Conservation (phyloP, 192 early-diverging fungal species). For the Endogone sp. region DNA sequence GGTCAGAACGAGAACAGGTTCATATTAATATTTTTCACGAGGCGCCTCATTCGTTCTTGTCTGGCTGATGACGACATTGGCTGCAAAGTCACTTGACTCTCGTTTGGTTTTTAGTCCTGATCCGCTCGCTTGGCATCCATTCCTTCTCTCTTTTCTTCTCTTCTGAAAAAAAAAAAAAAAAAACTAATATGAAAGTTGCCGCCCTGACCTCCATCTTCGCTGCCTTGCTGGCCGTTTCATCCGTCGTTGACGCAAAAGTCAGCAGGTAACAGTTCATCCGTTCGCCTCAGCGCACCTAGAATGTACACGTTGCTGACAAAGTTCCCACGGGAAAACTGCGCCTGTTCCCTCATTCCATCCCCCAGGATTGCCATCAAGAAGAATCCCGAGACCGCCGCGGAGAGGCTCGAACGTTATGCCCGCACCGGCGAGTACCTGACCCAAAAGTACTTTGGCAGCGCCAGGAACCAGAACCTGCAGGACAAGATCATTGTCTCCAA, state of each 20-base stretch:
- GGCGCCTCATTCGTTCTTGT: no score
- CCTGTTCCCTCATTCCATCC: background rate
- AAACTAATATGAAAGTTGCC: background rate
- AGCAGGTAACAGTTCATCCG: no score
- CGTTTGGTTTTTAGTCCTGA: no score
- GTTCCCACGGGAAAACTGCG: background rate
- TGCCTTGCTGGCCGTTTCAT: background rate
- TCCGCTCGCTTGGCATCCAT: background rate
- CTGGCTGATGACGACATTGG: no score
- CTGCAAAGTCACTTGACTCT: no score
- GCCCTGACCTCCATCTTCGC: background rate
- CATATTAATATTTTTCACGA: no score
- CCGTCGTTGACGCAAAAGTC: background rate
- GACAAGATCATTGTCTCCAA: slow-evolving; percentile 42
- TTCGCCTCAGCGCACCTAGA: no score
- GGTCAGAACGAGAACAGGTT: no score
- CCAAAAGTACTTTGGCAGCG: slow-evolving; percentile 73
- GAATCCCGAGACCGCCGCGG: slow-evolving; percentile 52
- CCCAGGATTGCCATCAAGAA: slow-evolving; percentile 63
- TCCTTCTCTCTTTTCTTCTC: background rate
- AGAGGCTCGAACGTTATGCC: slow-evolving; percentile 57
- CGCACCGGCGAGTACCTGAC: slow-evolving; percentile 62
- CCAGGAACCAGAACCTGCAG: slow-evolving; percentile 10
- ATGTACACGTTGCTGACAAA: no score
- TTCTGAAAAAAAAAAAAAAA: background rate